Conservation (phyloP, 108 stramenopile species). For the Cyclotella baltica region DNA sequence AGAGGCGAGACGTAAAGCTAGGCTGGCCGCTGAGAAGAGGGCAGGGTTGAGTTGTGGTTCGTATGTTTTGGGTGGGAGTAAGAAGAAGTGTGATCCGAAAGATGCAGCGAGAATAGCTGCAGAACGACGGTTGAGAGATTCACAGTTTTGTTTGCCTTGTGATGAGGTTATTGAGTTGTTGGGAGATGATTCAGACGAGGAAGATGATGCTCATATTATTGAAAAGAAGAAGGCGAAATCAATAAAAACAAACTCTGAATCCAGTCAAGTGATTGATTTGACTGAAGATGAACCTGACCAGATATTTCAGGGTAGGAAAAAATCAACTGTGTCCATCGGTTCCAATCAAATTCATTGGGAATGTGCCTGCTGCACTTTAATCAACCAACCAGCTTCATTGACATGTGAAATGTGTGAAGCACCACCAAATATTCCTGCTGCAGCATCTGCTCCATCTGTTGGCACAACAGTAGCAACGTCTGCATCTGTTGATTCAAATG, state of each 20-base stretch:
- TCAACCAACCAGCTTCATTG: conserved; percentile 1
- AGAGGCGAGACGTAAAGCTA: conserved; percentile 3
- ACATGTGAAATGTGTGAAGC: conserved; percentile 1
- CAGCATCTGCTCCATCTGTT: background rate
- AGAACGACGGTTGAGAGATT: conserved; percentile 49
- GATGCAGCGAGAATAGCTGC: conserved; percentile 55
- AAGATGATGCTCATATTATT: conserved; percentile 8
- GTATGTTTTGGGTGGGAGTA: conserved; percentile 26
- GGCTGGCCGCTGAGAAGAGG: conserved; percentile 22
- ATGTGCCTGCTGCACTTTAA: conserved; percentile 15
- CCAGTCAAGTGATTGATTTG: conserved; percentile 22
- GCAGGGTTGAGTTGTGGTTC: conserved; percentile 7
- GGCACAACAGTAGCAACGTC: background rate
- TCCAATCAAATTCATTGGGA: conserved; percentile 1
- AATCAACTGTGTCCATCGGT: background rate
- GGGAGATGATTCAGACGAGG: conserved; percentile 39
- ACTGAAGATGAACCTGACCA: conserved; percentile 17
- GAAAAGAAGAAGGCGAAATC: conserved; percentile 8
- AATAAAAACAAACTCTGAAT: background rate
- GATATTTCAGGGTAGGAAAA: background rate
- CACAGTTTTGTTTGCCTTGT: conserved; percentile 58
- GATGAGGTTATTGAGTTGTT: conserved; percentile 57
- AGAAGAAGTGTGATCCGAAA: conserved; percentile 20
- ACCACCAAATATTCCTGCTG: background rate
- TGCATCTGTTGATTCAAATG: background rate